phyloP scores from a whole-genome alignment of 495 filamentous ascomycete genomes.

The Mycothermus thermophilus region DNA sequence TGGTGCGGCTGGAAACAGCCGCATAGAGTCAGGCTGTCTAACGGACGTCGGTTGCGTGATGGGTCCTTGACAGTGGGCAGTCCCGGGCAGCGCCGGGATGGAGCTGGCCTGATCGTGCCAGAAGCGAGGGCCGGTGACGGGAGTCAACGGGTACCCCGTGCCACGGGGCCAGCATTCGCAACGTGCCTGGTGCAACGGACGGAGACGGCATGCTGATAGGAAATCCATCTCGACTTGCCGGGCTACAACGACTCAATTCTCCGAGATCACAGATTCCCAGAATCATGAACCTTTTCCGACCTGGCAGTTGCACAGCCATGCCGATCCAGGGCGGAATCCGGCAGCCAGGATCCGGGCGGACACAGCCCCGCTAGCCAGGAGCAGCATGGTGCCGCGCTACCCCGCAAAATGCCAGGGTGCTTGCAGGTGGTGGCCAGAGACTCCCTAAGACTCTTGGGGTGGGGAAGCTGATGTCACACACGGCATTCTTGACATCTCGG shows the following conservation, averaged over 20 bases:
- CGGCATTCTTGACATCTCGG: too few species aligned
- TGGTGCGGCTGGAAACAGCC: too few species aligned
- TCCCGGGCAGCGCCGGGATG: not conserved
- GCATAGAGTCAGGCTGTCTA: too few species aligned
- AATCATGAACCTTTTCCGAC: too few species aligned
- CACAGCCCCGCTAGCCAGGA: constrained; percentile 10
- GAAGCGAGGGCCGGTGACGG: constrained; percentile 1
- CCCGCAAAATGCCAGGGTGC: constrained; percentile 14
- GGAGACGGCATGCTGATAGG: too few species aligned
- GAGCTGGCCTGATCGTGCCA: constrained; percentile 1
- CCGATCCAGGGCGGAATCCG: constrained; percentile 1
- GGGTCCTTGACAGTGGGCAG: constrained; percentile 4
- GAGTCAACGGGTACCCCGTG: too few species aligned
- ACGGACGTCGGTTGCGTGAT: constrained; percentile 1
- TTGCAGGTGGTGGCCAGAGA: constrained; percentile 5
- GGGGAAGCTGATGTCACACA: constrained; percentile 19
- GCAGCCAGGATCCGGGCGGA: constrained; percentile 1
- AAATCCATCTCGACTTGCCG: too few species aligned
- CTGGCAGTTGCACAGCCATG: too few species aligned
- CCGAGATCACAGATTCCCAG: too few species aligned
- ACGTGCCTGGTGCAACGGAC: too few species aligned
- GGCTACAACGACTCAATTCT: too few species aligned
- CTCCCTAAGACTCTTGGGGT: constrained; percentile 13
- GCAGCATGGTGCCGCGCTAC: constrained; percentile 12
- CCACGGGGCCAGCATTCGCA: too few species aligned